Conservation (phyloP, 2,329 filamentous ascomycete species). For the Westerdykella aurantiaca region DNA sequence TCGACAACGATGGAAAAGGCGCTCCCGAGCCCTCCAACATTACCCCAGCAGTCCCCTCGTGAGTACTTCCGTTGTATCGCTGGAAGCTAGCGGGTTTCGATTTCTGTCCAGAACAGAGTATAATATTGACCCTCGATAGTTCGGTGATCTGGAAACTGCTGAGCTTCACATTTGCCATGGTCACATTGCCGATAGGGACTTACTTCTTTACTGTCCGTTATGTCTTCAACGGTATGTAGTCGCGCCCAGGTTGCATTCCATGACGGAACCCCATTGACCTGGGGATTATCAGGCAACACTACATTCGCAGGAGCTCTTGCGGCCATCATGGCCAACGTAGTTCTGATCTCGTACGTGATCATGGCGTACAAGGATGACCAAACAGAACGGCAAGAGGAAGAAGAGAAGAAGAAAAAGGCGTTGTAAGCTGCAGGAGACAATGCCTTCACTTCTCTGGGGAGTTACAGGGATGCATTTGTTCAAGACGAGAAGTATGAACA, state of each 20-base stretch:
- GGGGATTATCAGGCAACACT: conserved; percentile 61
- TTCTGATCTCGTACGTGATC: conserved; percentile 83
- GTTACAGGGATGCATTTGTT: no score
- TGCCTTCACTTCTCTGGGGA: no score
- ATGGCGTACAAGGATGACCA: conserved; percentile 87
- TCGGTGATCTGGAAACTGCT: conserved; percentile 86
- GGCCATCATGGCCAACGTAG: conserved; percentile 84
- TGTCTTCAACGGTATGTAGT: conserved; percentile 65
- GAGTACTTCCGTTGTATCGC: conserved; percentile 34
- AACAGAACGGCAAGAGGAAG: conserved; percentile 43
- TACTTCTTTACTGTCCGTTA: conserved; percentile 78
- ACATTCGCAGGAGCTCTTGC: conserved; percentile 81
- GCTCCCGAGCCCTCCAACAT: conserved; percentile 59
- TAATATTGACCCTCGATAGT: conserved; percentile 38
- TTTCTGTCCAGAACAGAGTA: background rate
- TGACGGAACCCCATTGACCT: background rate
- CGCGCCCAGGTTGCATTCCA: background rate
- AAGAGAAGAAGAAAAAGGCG: conserved; percentile 42
- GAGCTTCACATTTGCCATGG: conserved; percentile 86
- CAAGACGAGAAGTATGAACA: no score
- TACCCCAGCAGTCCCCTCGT: conserved; percentile 78
- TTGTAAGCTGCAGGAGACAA: conserved; percentile 11
- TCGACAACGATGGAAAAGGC: conserved; percentile 40
- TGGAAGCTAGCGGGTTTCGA: background rate
- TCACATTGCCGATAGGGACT: conserved; percentile 75